These are phyloP conservation scores for Stagonosporopsis tanaceti DNA, from an alignment of 2,329 filamentous ascomycete species.

Conservation along the genomic window DNA sequence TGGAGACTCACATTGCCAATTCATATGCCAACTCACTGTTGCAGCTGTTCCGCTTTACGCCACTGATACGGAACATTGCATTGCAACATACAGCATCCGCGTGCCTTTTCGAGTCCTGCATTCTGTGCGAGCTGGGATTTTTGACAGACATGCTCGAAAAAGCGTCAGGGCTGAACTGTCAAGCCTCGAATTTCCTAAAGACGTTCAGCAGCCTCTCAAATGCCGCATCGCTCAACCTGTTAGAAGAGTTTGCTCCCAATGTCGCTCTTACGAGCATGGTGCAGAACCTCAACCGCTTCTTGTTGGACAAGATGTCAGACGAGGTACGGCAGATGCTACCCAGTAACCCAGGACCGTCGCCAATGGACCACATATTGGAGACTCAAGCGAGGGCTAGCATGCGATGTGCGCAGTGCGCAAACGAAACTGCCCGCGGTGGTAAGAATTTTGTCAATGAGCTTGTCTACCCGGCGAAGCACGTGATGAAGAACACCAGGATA, in stretches of 20 bases:
- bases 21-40: conserved; percentile 94
- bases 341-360: conserved; percentile 58
- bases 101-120: conserved; percentile 82
- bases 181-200: conserved; percentile 93
- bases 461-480: conserved; percentile 73
- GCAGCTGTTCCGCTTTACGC: conserved; percentile 91
- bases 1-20: conserved; percentile 96
- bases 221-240: conserved; percentile 75
- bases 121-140: conserved; percentile 94
- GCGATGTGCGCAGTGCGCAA: conserved; percentile 84
- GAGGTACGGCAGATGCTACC: conserved; percentile 76
- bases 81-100: conserved; percentile 87
- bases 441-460: conserved; percentile 86
- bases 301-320: conserved; percentile 79
- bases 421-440: conserved; percentile 81
- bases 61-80: conserved; percentile 84
- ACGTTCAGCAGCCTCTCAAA: conserved; percentile 85
- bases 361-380: conserved; percentile 77
- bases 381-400: conserved; percentile 78
- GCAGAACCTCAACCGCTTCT: conserved; percentile 84
- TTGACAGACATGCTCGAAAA: conserved; percentile 98
- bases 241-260: conserved; percentile 82
- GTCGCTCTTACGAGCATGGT: conserved; percentile 81
- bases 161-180: conserved; percentile 90
- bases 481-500: conserved; percentile 64